Evolutionary conservation across 2,329 filamentous ascomycete genomes (phyloP).

Genomic region (Talaromyces sp.): DNA sequence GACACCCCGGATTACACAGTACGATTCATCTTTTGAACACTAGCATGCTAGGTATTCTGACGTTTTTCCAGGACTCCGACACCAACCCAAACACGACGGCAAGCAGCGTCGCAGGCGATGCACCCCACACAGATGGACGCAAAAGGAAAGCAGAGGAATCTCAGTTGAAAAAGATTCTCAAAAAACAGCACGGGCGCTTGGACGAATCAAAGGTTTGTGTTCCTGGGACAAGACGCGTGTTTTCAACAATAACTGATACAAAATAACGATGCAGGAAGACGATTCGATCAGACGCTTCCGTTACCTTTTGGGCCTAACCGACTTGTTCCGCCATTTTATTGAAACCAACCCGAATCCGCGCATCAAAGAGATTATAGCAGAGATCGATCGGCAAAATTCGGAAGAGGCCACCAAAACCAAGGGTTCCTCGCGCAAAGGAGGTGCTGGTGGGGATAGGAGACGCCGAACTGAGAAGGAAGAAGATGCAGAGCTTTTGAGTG

Average conservation of each 20-base stretch:
- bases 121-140: constrained; percentile 62
- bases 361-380: constrained; percentile 85
- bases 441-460: constrained; percentile 69
- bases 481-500: constrained; percentile 78
- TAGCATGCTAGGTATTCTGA: constrained; percentile 14
- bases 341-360: constrained; percentile 93
- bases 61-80: constrained; percentile 51
- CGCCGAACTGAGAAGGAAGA: constrained; percentile 95
- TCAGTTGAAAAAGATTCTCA: constrained; percentile 84
- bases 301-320: constrained; percentile 89
- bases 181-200: constrained; percentile 87
- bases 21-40: neutral
- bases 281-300: constrained; percentile 91
- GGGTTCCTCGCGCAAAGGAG: constrained; percentile 71
- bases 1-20: constrained; percentile 58
- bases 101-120: constrained; percentile 80
- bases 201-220: constrained; percentile 79
- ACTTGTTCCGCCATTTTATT: constrained; percentile 98
- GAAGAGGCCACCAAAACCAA: constrained; percentile 64
- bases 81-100: constrained; percentile 63
- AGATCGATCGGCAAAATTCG: constrained; percentile 89
- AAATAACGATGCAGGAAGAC: constrained; percentile 60
- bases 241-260: neutral
- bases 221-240: neutral
- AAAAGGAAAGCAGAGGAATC: constrained; percentile 82